Evolutionary conservation across 768 basidiomycete genomes (phyloP).

Genomic region (Cystofilobasidium capitatum): DNA sequence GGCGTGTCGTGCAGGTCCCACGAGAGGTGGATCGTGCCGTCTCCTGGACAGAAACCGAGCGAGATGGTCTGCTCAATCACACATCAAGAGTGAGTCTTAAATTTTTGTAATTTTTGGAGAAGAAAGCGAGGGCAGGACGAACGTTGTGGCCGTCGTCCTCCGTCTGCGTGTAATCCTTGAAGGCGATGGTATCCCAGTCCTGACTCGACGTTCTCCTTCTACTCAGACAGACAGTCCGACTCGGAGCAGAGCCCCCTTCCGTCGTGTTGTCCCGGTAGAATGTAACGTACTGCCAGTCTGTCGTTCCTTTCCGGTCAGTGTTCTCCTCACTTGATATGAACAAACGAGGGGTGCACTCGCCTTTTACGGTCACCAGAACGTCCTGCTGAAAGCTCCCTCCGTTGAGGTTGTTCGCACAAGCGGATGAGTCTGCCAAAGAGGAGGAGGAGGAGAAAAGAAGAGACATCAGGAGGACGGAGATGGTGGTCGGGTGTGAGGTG

Average conservation of each 20-base stretch:
- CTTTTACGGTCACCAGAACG: background rate
- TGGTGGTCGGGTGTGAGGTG: no score
- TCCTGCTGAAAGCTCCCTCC: constrained; percentile 9
- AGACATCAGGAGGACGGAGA: background rate
- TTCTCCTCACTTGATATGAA: no score
- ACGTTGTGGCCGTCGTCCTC: constrained; percentile 13
- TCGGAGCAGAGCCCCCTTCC: background rate
- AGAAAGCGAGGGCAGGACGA: background rate
- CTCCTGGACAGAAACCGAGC: background rate
- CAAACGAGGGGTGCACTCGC: background rate
- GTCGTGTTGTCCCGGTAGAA: background rate
- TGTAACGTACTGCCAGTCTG: background rate
- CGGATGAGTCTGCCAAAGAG: background rate
- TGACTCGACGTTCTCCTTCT: background rate
- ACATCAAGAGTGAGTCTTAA: background rate
- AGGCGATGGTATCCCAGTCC: background rate
- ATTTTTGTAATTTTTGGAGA: background rate
- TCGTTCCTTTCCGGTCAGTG: no score
- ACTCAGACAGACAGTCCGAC: background rate
- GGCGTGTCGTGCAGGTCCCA: constrained; percentile 9
- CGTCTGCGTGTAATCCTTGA: background rate
- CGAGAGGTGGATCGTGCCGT: constrained; percentile 6
- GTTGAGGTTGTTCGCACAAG: background rate
- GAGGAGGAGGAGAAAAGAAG: background rate
- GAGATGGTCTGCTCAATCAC: background rate